Evolutionary conservation across 306 rosid genomes (phyloP), one percentile per base, ranked within the genome.

Genomic region (Dicorynia guianensis): DNA sequence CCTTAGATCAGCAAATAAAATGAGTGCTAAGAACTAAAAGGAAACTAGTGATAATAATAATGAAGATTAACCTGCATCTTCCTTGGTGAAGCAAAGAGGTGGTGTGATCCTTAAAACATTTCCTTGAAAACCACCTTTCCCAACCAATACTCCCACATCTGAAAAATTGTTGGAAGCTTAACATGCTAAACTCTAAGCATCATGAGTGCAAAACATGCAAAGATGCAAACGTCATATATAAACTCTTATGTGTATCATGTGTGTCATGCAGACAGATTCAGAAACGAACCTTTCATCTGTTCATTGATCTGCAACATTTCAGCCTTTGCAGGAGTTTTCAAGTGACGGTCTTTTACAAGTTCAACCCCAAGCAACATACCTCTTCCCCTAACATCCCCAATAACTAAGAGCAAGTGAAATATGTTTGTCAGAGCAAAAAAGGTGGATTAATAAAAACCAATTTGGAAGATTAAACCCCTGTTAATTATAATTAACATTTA

Each of bases 331-430:
- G 89, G 86, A 71, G 82, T 71, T 78, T 85, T 85, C 61, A 67
- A 63, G 57, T 65, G 7, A 40, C 63, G 66, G 52, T 85, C 81
- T 35, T 64, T 82, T 36, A 85, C 86, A 10, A 85, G 82, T 56
- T 85, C 89, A 78, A 85, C 67, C 47, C 82, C 89, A 53, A 85
- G 86, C 84, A 85, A 38, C 83, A 85, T 44, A 53, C 89, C 89
- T 49, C 79, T 85, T 54, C 89, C 89, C 77, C 89, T 79, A 47
- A 85, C 86, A 61, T 85, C 80, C 0, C 89, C 89, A 71, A 85
- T 85, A 52, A 85, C 89, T 85, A 61, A 33, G 5, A 79, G 11
- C 55, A 53, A 64, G 30, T 11, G 57, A 64, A 63, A 18, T n/a
- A 62, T 38, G 35, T 65, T 52, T 35, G 40, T 43, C 19, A 49